Base-by-base conservation (phyloP, 371 early-diverging fungal genomes). In the Mortierella sp. region DNA sequence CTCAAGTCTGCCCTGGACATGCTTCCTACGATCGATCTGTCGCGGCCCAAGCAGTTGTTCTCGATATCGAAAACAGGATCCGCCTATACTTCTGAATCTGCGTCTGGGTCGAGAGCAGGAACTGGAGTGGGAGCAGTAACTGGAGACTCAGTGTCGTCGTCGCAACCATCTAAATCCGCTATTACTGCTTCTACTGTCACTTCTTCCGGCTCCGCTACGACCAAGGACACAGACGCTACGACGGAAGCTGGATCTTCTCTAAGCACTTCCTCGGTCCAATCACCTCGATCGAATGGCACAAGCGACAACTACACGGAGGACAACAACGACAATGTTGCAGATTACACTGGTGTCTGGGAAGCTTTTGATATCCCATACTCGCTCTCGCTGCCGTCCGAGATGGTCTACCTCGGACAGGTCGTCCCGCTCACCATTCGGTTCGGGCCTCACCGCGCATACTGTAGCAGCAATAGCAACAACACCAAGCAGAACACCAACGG, bases 301-400 rank as follows among this genome's bases (percentile, higher is more conserved):
- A 31, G 16, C 31, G 31, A 31, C 19, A 31, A 28, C 59, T 16
- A 59, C 57, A 13, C 5, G 28, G 59, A 31, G 19, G 77, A 74
- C 5, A 71, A 31, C 0, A 71, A 82, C 11, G 78, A 75, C 40
- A 50, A 79, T 19, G n/a, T 76, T 16, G 79, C 71, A 31, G 77
- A 81, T 28, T 86, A 86, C 53, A 86, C 86, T 5, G 86, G 86
- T 16, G 71, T 82, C 0, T 86, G 86, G 86, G 86, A 86, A n/a
- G 79, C 79, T 8, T 86, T 86, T 57, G 76, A 77, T 57, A 74
- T 86, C 50, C 82, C 86, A 0, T 86, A 86, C 70, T 79, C 74
- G 6, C 79, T 76, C 44, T 74, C 82, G 1, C 1, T 86, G 11
- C 86, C 82, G 0, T 81, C 86, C 2, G 86, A 86, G 64, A 79